Evolutionary conservation across 1,284 basidiomycete genomes (phyloP), one percentile per base, ranked within the genome.

Genomic region (Leucoagaricus sp.): DNA sequence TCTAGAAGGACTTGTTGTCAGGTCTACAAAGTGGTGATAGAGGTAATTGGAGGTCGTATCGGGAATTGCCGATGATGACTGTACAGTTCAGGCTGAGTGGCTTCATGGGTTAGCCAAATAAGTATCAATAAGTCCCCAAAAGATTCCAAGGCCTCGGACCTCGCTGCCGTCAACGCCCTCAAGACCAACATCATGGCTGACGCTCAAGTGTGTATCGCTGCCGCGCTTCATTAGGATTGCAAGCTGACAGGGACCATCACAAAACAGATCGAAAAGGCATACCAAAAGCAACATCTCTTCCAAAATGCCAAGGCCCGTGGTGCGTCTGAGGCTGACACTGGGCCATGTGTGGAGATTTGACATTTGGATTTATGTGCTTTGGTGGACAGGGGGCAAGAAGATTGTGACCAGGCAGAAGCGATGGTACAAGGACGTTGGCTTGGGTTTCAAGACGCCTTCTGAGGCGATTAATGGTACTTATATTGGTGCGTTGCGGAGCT

Each of bases 351-450:
- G 45, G 44, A 49, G 42, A 33, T 52, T 56, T 46, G 60, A 48
- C 33, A 38, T 45, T 46, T 15, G 34, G 50, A 55, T n/a, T n/a
- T n/a, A n/a, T n/a, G n/a, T n/a, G 61, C 64, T 57, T 65, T 55
- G 60, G 58, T 63, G 61, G 52, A 29, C 51, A 57, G 62, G 61
- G 59, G 87, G 89, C 66, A 93, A 93, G 83, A 96, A 96, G 84
- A 81, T 94, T 64, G 83, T 89, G 61, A 94, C 94, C 67, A 98
- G 91, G 84, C 91, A 94, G 67, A 96, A 91, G 86, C 84, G 97
- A 75, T 99, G 97, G 97, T 98, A 94, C 84, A 99, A 98, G 84
- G 94, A 98, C 78, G 92, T 97, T 73, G 95, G 95, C 70, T 82
- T 98, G 59, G 95, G 94, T 57, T 97, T 94, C 83, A 96, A 96